Evolutionary conservation across 78 protist species (phyloP).

Genomic region (Dictyostelium capitatum): DNA sequence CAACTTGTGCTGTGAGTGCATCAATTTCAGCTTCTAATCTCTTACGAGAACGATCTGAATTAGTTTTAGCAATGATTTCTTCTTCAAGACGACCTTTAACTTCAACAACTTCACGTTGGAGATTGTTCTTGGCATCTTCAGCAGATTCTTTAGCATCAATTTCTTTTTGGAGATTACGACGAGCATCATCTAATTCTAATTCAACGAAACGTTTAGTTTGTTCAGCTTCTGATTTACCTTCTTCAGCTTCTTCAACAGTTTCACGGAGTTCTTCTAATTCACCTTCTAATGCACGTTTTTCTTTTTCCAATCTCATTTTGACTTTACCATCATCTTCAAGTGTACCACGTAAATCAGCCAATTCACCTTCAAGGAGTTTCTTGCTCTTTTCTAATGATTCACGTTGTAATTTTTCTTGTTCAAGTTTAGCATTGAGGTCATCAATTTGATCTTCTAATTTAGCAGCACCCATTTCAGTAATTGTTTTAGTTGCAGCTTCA

Average conservation of each 20-base stretch:
- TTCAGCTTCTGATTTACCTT: constrained; percentile 73
- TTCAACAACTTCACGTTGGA: constrained; percentile 77
- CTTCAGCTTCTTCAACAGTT: constrained; percentile 73
- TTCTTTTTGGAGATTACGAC: constrained; percentile 77
- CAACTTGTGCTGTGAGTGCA: constrained; percentile 81
- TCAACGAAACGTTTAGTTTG: constrained; percentile 54
- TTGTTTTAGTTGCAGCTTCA: constrained; percentile 78
- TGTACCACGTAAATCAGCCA: constrained; percentile 71
- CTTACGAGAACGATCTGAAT: constrained; percentile 77
- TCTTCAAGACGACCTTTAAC: constrained; percentile 81
- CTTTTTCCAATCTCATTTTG: constrained; percentile 80
- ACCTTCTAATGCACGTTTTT: constrained; percentile 81
- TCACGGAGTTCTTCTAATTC: constrained; percentile 70
- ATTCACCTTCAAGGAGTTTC: constrained; percentile 76
- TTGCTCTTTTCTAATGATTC: constrained; percentile 63
- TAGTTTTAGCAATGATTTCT: constrained; percentile 61
- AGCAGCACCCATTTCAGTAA: constrained; percentile 70
- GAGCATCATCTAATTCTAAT: constrained; percentile 67
- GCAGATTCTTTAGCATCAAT: constrained; percentile 76
- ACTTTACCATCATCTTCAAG: constrained; percentile 77
- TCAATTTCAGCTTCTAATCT: constrained; percentile 71
- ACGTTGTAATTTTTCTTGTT: constrained; percentile 21
- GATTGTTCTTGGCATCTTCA: constrained; percentile 73
- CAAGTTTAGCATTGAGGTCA: constrained; percentile 41
- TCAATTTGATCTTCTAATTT: constrained; percentile 74